Conservation (phyloP, 2,329 filamentous ascomycete species). For the Pseudocercospora crystallina region DNA sequence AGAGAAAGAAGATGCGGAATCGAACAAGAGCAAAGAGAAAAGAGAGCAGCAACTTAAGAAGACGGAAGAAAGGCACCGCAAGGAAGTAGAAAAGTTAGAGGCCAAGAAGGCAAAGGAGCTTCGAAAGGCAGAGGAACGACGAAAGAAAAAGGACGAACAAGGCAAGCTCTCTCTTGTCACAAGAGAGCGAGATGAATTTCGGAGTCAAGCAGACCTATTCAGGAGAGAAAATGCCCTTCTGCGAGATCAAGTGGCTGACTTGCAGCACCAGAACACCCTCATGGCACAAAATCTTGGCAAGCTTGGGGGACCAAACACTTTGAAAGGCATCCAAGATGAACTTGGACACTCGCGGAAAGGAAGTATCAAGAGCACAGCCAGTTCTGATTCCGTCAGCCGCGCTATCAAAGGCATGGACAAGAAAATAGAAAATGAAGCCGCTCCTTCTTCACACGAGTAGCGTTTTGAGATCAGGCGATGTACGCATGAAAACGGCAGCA, state of each 20-base stretch:
- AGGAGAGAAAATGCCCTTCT: constrained; percentile 53
- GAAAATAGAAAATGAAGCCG: too few relatives aligned
- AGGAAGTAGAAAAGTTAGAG: constrained; percentile 61
- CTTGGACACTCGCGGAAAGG: constrained; percentile 10
- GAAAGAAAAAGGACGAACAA: constrained; percentile 49
- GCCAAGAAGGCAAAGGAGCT: constrained; percentile 35
- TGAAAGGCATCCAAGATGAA: constrained; percentile 24
- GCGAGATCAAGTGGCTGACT: constrained; percentile 51
- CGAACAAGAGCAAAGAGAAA: constrained; percentile 65
- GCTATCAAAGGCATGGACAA: too few relatives aligned
- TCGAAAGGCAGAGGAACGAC: constrained; percentile 46
- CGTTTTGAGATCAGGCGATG: too few relatives aligned
- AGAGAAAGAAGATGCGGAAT: constrained; percentile 40
- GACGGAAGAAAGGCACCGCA: constrained; percentile 62
- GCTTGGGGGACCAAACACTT: constrained; percentile 33
- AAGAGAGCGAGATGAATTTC: constrained; percentile 50
- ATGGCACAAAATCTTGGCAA: constrained; percentile 45
- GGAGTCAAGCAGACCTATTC: constrained; percentile 46
- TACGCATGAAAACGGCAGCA: too few relatives aligned
- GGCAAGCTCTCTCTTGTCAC: constrained; percentile 48
- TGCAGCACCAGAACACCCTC: constrained; percentile 59
- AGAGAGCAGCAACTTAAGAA: constrained; percentile 64
- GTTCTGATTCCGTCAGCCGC: too few relatives aligned
- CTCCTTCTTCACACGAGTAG: too few relatives aligned
- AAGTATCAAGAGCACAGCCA: constrained; percentile 19